phyloP scores from a whole-genome alignment of 192 early-diverging fungal species.

The Spizellomyces sp. region DNA sequence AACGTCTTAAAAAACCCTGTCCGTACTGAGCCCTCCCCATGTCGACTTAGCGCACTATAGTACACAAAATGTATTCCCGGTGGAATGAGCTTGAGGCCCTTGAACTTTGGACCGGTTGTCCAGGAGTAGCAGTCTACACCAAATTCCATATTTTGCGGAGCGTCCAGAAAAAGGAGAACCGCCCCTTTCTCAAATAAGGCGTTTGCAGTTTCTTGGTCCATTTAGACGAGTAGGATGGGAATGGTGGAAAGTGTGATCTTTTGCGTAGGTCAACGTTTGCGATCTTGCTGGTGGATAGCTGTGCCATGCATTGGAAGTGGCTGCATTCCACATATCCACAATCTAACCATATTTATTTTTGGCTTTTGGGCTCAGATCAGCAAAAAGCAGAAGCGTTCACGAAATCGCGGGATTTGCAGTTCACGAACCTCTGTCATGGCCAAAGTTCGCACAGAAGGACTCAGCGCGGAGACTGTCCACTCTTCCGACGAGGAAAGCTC shows the following conservation, averaged over 20 bases:
- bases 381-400: too few relatives aligned
- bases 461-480: not conserved
- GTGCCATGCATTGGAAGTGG: too few relatives aligned
- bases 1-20: slow-evolving; percentile 1
- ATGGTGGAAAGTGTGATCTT: too few relatives aligned
- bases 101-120: slow-evolving; percentile 88
- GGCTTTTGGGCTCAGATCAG: too few relatives aligned
- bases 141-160: slow-evolving; percentile 79
- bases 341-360: too few relatives aligned
- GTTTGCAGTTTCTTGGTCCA: slow-evolving; percentile 86
- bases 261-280: too few relatives aligned
- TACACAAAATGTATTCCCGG: slow-evolving; percentile 93
- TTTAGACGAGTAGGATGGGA: not conserved
- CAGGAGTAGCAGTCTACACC: slow-evolving; percentile 91
- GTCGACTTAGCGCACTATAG: slow-evolving; percentile 46
- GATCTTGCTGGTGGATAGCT: too few relatives aligned
- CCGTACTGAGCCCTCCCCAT: slow-evolving; percentile 1
- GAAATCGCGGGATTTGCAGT: too few relatives aligned
- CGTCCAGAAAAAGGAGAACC: slow-evolving; percentile 79
- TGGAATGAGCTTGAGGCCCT: slow-evolving; percentile 90
- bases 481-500: not conserved
- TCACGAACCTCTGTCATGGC: too few relatives aligned
- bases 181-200: slow-evolving; percentile 76
- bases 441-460: too few relatives aligned
- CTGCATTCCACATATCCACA: too few relatives aligned